A percentile compares a stretch with the other conserved stretches of the same genome.
Evolutionary conservation across 2,329 filamentous ascomycete species (phyloP).

Genomic region (Drechslera avenae): DNA sequence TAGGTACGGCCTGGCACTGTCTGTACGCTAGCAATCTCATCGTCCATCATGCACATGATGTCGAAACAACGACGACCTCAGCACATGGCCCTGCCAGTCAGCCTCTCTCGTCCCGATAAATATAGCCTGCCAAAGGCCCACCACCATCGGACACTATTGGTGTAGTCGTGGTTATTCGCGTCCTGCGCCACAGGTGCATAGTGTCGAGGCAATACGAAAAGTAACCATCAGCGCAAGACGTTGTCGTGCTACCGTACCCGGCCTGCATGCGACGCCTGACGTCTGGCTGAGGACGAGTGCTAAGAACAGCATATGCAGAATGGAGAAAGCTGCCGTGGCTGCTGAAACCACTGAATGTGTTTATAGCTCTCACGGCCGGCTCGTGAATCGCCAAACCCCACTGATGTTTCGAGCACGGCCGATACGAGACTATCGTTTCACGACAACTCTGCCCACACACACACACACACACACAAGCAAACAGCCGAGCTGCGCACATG

Average conservation of each 20-base stretch:
- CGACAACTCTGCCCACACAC: not conserved
- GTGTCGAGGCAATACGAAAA: slow-evolving; percentile 7
- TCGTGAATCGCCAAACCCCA: slow-evolving; percentile 16
- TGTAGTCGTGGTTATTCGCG: too few species aligned
- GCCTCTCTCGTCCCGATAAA: slow-evolving; percentile 4
- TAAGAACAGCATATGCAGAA: slow-evolving; percentile 2
- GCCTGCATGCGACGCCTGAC: not conserved
- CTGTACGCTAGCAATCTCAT: slow-evolving; percentile 3
- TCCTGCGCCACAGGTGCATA: slow-evolving; percentile 8
- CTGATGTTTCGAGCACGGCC: slow-evolving; percentile 13
- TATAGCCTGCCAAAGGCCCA: slow-evolving; percentile 13
- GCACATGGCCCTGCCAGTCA: slow-evolving; percentile 18
- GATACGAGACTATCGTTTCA: slow-evolving; percentile 32
- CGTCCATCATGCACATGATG: slow-evolving; percentile 14
- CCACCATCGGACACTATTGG: too few species aligned
- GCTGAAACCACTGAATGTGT: slow-evolving; percentile 17
- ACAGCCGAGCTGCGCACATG: not conserved
- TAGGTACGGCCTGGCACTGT: too few species aligned
- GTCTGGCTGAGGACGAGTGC: not conserved
- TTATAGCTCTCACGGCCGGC: slow-evolving; percentile 7
- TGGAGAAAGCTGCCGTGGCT: slow-evolving; percentile 13
- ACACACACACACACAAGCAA: slow-evolving; percentile 5
- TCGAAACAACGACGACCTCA: not conserved
- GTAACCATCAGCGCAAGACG: not conserved
- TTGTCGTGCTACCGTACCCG: slow-evolving; percentile 8